Evolutionary conservation across 192 early-diverging fungal species (phyloP).

Genomic region (Linnemannia exigua): DNA sequence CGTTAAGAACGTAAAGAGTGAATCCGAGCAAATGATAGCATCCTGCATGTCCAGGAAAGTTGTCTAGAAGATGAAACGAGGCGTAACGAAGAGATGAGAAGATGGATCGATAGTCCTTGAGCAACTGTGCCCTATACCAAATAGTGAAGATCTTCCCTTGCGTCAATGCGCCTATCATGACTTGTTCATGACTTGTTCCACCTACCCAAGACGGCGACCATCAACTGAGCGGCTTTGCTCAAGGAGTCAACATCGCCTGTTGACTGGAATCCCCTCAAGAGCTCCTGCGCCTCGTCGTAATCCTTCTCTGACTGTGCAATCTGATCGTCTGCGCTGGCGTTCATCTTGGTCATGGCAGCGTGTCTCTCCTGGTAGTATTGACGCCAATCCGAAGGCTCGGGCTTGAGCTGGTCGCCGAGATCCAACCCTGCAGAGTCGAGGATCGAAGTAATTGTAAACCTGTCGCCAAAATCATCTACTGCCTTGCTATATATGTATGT

Average conservation of each 20-base stretch:
- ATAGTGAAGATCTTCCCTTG: no score
- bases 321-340: conserved; percentile 47
- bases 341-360: conserved; percentile 31
- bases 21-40: conserved; percentile 69
- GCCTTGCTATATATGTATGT: conserved; percentile 55
- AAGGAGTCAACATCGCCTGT: conserved; percentile 55
- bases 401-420: conserved; percentile 52
- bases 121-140: no score
- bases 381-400: conserved; percentile 65
- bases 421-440: conserved; percentile 64
- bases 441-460: conserved; percentile 63
- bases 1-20: conserved; percentile 65
- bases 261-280: conserved; percentile 60
- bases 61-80: conserved; percentile 31
- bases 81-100: no score
- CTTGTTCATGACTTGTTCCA: no score
- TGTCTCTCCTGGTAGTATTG: conserved; percentile 60
- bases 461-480: conserved; percentile 66
- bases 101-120: no score
- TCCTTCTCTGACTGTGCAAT: conserved; percentile 62
- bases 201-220: conserved; percentile 65
- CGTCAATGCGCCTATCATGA: no score
- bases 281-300: conserved; percentile 58
- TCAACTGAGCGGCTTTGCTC: conserved; percentile 61
- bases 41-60: conserved; percentile 67